Percentiles rank a stretch among this genome's conserved stretches.
phyloP scores from a whole-genome alignment of 768 basidiomycete species.

The Amanita inopinata region DNA sequence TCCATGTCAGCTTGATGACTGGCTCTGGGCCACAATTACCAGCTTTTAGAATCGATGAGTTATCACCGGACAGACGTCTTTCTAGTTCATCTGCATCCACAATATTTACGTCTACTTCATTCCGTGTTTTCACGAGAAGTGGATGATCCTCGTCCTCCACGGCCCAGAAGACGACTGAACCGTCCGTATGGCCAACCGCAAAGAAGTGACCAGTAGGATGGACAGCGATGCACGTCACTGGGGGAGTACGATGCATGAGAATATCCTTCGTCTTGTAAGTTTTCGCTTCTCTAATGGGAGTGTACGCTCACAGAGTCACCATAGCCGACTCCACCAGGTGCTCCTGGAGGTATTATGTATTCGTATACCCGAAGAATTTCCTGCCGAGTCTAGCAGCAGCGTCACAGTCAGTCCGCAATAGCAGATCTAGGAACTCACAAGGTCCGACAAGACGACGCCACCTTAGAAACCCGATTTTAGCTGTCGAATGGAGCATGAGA shows the following conservation, averaged over 20 bases:
- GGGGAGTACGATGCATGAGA: constrained; percentile 57
- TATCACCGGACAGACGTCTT: constrained; percentile 20
- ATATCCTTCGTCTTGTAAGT: constrained; percentile 35
- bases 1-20: constrained; percentile 84
- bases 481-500: not conserved
- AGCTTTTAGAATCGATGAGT: constrained; percentile 5
- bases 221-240: constrained; percentile 62
- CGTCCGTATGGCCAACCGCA: constrained; percentile 74
- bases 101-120: constrained; percentile 40
- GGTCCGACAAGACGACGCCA: constrained; percentile 49
- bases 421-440: constrained; percentile 28
- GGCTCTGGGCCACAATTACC: constrained; percentile 44
- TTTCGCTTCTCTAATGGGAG: not conserved
- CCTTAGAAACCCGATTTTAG: constrained; percentile 26
- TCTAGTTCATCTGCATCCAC: constrained; percentile 42
- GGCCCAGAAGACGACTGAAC: constrained; percentile 78
- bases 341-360: constrained; percentile 65
- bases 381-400: constrained; percentile 30
- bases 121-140: constrained; percentile 63
- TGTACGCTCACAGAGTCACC: constrained; percentile 33
- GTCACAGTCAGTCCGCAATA: not conserved
- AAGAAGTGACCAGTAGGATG: constrained; percentile 73
- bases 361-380: constrained; percentile 55
- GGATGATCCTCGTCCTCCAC: constrained; percentile 70
- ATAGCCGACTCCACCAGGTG: constrained; percentile 70